Evolutionary conservation across 2,329 filamentous ascomycete species (phyloP), one percentile per base, ranked within the genome.

Genomic region (Teratosphaeria pseudoeucalypti): DNA sequence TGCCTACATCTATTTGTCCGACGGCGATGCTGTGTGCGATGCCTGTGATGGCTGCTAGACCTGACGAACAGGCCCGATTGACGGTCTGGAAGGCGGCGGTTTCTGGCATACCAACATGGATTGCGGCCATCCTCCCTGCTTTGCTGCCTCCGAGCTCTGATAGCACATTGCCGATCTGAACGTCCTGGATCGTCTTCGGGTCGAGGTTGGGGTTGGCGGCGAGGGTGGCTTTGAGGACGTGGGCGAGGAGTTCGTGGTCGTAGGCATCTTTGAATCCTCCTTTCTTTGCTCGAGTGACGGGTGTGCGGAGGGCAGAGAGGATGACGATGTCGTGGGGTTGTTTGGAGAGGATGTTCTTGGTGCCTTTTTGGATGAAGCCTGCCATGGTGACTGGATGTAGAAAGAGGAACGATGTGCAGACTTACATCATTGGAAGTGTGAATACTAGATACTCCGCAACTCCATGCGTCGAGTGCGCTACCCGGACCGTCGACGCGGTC

Each of bases 111-210:
- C 90, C 90, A 60, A 87, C 86, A 76, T 95, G 89, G 75, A 91
- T 88, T 67, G 92, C 83, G 53, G 90, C 90, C 89, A 95, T 95
- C 64, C 92, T 88, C 1, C 88, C 90, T 0, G 91, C 91, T 79
- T 96, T 96, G 66, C 84, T 86, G 60, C 92, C 92, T 65, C 92
- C 92, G 14, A 96, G 87, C 74, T 96, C 91, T 32, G 90, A 90
- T 58, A 96, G 85, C 4, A 96, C 92, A 37, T 90, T 91, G 65
- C 92, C 92, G 59, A 96, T 86, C 63, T 86, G 87, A 3, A 96
- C 84, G 70, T 96, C 92, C 67, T 95, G 81, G 64, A 92, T 85
- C 54, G 81, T 76, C 2, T 82, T 75, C 0, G 88, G 84, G 67
- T 89, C 82, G 62, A 94, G 83, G 66, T 85, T 84, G 1, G 90